A percentile compares a stretch with the other conserved stretches of the same genome.
Evolutionary conservation across 768 basidiomycete species (phyloP).

Genomic region (Tephrocybe sp.): DNA sequence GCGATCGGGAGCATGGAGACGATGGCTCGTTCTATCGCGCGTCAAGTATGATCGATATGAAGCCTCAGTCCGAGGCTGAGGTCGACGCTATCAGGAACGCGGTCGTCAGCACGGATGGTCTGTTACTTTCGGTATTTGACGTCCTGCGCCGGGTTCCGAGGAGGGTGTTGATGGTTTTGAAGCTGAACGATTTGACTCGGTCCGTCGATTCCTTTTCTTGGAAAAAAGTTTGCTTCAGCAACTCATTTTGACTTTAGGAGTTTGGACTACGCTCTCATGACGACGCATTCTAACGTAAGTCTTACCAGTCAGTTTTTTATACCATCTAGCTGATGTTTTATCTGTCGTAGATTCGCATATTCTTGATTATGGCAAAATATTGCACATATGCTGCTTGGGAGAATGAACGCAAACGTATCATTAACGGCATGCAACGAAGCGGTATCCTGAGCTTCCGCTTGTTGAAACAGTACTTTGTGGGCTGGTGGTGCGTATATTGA

Average conservation of each 20-base stretch:
- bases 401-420: conserved; percentile 52
- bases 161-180: conserved; percentile 79
- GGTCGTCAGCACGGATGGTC: conserved; percentile 77
- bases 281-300: conserved; percentile 75
- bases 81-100: conserved; percentile 80
- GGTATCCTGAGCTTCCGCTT: conserved; percentile 50
- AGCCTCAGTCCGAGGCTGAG: conserved; percentile 72
- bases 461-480: conserved; percentile 46
- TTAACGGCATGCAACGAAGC: conserved; percentile 42
- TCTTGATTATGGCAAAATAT: conserved; percentile 88
- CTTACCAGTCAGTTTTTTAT: background rate
- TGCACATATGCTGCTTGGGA: conserved; percentile 80
- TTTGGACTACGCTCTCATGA: conserved; percentile 81
- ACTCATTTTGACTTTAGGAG: conserved; percentile 42
- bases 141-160: conserved; percentile 84
- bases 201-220: conserved; percentile 19
- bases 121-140: conserved; percentile 83
- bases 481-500: conserved; percentile 63
- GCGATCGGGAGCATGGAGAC: conserved; percentile 39
- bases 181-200: conserved; percentile 84
- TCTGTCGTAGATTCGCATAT: conserved; percentile 67
- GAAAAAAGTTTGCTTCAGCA: background rate
- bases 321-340: background rate
- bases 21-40: conserved; percentile 53
- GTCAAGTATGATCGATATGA: conserved; percentile 73